Conservation (phyloP, 257 asterid genomes). For the Penstemon newberryi region DNA sequence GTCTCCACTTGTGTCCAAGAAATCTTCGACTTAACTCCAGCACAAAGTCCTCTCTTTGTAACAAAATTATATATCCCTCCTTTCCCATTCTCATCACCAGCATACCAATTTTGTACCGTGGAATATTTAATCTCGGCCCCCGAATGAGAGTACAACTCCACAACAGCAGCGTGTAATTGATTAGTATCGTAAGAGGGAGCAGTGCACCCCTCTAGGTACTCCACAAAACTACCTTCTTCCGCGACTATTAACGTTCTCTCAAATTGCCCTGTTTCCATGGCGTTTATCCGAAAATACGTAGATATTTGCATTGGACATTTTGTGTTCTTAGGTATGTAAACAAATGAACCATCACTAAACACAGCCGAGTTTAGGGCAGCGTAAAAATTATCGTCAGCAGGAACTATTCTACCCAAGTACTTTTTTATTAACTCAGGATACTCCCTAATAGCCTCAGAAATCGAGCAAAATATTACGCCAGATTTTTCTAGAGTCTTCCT, state of each 20-base stretch:
- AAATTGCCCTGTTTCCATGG: slow-evolving; percentile 96
- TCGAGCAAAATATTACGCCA: slow-evolving; percentile 92
- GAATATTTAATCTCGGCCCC: slow-evolving; percentile 90
- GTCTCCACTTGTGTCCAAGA: slow-evolving; percentile 99
- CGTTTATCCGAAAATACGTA: slow-evolving; percentile 90
- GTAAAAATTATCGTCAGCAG: slow-evolving; percentile 83
- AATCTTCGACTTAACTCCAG: slow-evolving; percentile 71
- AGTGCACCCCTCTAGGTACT: slow-evolving; percentile 97
- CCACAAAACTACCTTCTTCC: slow-evolving; percentile 90
- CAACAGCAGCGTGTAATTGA: slow-evolving; percentile 93
- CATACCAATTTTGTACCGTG: slow-evolving; percentile 98
- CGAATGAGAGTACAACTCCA: slow-evolving; percentile 78
- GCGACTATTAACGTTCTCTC: slow-evolving; percentile 95
- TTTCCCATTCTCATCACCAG: slow-evolving; percentile 83
- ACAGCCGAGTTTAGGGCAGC: slow-evolving; percentile 89
- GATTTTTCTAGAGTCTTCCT: slow-evolving; percentile 77
- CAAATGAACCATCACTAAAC: slow-evolving; percentile 97
- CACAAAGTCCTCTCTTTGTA: slow-evolving; percentile 90
- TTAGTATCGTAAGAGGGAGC: slow-evolving; percentile 93
- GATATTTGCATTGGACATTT: slow-evolving; percentile 97
- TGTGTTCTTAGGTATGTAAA: slow-evolving; percentile 76
- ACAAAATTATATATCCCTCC: slow-evolving; percentile 93
- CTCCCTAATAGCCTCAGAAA: slow-evolving; percentile 87
- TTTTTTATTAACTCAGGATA: slow-evolving; percentile 73
- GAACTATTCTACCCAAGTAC: slow-evolving; percentile 84